Conservation (phyloP, 2,329 filamentous ascomycete genomes). For the Botrytis byssoidea region DNA sequence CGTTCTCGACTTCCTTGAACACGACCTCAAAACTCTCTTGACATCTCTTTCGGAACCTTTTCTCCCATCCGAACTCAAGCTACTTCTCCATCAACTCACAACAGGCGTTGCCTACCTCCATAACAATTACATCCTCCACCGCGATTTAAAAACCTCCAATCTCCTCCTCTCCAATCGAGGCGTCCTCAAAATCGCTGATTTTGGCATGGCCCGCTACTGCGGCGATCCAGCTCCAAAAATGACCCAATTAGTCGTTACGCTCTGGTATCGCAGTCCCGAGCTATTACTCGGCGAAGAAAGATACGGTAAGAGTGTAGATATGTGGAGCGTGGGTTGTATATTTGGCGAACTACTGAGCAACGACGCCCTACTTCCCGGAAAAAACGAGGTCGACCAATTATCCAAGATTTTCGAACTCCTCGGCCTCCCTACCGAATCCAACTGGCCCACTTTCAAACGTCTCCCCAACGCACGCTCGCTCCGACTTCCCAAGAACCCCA, state of each 20-base stretch:
- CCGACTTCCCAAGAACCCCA: conserved; percentile 57
- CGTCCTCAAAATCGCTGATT: conserved; percentile 93
- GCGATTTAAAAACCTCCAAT: conserved; percentile 91
- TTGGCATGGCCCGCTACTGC: conserved; percentile 93
- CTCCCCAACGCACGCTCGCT: conserved; percentile 84
- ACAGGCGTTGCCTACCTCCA: conserved; percentile 84
- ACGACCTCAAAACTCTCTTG: conserved; percentile 90
- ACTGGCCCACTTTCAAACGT: conserved; percentile 83
- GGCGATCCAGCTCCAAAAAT: conserved; percentile 75
- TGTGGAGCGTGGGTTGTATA: conserved; percentile 96
- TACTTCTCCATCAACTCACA: conserved; percentile 77
- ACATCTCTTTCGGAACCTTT: conserved; percentile 95
- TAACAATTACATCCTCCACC: conserved; percentile 85
- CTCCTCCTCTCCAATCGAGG: conserved; percentile 94
- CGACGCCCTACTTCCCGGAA: conserved; percentile 79
- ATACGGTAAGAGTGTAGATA: conserved; percentile 78
- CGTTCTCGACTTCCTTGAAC: conserved; percentile 96
- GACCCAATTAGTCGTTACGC: conserved; percentile 89
- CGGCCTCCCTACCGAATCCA: conserved; percentile 77
- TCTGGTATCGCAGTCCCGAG: conserved; percentile 95
- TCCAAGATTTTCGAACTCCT: conserved; percentile 85
- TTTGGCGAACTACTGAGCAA: conserved; percentile 87
- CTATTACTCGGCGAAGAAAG: conserved; percentile 75
- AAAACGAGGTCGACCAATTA: conserved; percentile 89
- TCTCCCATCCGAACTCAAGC: conserved; percentile 88